Evolutionary conservation across 257 asterid genomes (phyloP).

Genomic region (Gardenia jasminoides): DNA sequence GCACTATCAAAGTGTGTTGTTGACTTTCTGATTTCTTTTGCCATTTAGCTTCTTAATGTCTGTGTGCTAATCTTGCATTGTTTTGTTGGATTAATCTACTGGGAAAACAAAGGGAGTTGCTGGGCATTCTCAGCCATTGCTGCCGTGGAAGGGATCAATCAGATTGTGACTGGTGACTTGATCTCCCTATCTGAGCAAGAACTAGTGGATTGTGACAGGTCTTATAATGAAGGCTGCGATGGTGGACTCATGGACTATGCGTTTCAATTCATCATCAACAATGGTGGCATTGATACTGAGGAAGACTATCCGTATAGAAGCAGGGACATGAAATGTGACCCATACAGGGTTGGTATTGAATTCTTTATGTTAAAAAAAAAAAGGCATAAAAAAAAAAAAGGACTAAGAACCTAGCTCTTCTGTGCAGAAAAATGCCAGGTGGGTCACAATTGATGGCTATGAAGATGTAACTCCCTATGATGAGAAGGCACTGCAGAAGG

Average conservation of each 20-base stretch:
- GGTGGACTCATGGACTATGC: conserved; percentile 52
- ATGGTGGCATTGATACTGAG: conserved; percentile 49
- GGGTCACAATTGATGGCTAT: conserved; percentile 54
- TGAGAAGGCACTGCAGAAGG: conserved; percentile 55
- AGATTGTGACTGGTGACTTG: conserved; percentile 29
- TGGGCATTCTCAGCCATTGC: conserved; percentile 51
- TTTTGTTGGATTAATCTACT: background rate
- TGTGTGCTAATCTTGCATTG: background rate
- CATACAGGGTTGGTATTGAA: conserved; percentile 29
- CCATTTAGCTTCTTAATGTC: background rate
- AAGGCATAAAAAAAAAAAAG: background rate
- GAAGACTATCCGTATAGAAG: conserved; percentile 41
- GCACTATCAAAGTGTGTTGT: background rate
- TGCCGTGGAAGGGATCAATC: conserved; percentile 39
- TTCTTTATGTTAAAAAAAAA: background rate
- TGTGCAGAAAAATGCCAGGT: conserved; percentile 66
- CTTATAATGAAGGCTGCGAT: conserved; percentile 31
- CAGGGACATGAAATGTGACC: conserved; percentile 35
- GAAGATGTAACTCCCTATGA: conserved; percentile 46
- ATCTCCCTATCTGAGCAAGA: conserved; percentile 46
- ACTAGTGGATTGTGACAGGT: conserved; percentile 43
- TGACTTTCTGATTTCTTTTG: background rate
- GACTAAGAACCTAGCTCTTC: background rate
- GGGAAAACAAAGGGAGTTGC: conserved; percentile 43
- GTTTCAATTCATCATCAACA: conserved; percentile 36